These are phyloP conservation scores for Neurospora sublineolata DNA, from an alignment of 495 filamentous ascomycete genomes.

Conservation along the genomic window DNA sequence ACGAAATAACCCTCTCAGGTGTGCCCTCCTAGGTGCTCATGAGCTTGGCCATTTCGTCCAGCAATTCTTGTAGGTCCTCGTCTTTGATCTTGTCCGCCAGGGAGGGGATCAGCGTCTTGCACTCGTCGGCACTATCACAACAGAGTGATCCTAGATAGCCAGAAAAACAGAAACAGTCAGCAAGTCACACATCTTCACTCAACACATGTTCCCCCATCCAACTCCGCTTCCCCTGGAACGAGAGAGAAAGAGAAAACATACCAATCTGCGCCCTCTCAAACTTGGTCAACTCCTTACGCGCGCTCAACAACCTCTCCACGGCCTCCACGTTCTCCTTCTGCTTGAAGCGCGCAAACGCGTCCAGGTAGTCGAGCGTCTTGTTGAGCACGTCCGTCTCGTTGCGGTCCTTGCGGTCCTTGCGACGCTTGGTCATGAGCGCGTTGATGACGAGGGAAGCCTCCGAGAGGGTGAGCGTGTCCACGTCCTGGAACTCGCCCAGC, in stretches of 20 bases:
- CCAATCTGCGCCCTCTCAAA: constrained; percentile 92
- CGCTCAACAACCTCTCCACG: constrained; percentile 69
- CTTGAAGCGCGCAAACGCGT: constrained; percentile 90
- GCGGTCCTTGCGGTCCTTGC: constrained; percentile 48
- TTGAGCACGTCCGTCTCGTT: constrained; percentile 64
- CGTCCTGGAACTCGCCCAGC: constrained; percentile 85
- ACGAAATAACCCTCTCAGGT: background rate
- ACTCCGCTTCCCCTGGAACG: background rate
- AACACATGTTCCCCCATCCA: background rate
- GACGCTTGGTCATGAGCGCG: constrained; percentile 67
- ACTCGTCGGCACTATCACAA: constrained; percentile 86
- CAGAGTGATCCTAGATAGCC: constrained; percentile 61
- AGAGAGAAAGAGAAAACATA: constrained; percentile 32
- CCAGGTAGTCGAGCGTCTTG: constrained; percentile 83
- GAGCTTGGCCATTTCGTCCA: constrained; percentile 82
- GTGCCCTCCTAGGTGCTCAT: constrained; percentile 12
- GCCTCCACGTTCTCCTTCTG: constrained; percentile 86
- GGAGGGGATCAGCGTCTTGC: constrained; percentile 89
- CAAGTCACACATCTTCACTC: background rate
- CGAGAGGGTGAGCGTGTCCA: constrained; percentile 75
- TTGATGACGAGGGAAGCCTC: constrained; percentile 88
- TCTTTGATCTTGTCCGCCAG: constrained; percentile 79
- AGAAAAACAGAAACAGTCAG: background rate
- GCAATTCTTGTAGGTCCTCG: constrained; percentile 69
- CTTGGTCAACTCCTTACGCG: constrained; percentile 66